A percentile compares a stretch with the other conserved stretches of the same genome.
These are phyloP conservation scores for Penicillium lividum DNA, from an alignment of 495 filamentous ascomycete genomes.

Conservation along the genomic window DNA sequence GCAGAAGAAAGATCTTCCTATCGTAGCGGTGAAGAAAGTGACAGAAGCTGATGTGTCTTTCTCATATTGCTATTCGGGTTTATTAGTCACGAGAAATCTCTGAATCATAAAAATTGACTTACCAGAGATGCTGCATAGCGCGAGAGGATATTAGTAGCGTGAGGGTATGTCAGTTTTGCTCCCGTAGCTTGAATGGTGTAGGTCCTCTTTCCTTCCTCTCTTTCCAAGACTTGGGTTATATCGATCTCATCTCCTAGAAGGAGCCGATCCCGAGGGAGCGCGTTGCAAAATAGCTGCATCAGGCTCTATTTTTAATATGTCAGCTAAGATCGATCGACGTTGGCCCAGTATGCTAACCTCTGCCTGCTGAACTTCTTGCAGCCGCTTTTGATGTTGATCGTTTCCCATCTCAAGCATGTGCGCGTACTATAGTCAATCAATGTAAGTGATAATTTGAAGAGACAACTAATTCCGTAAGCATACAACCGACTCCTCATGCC, in stretches of 20 bases:
- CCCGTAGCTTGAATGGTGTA: slow-evolving; percentile 69
- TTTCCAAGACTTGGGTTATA: slow-evolving; percentile 54
- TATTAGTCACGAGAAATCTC: neutral
- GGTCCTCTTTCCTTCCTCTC: slow-evolving; percentile 53
- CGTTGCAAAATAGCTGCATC: slow-evolving; percentile 73
- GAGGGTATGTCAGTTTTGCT: slow-evolving; percentile 78
- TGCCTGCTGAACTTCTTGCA: slow-evolving; percentile 57
- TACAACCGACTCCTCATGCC: slow-evolving; percentile 66
- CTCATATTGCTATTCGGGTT: slow-evolving; percentile 53
- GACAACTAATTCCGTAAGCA: neutral
- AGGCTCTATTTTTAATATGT: slow-evolving; percentile 29
- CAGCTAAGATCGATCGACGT: neutral
- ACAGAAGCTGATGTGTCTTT: slow-evolving; percentile 55
- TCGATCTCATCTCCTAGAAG: slow-evolving; percentile 63
- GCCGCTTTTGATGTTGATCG: slow-evolving; percentile 50
- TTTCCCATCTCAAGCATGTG: slow-evolving; percentile 80
- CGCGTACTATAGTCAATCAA: slow-evolving; percentile 55
- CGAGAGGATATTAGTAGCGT: slow-evolving; percentile 65
- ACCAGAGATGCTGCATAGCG: slow-evolving; percentile 62
- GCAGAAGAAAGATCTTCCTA: slow-evolving; percentile 67
- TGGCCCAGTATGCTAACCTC: slow-evolving; percentile 39
- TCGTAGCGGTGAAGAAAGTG: slow-evolving; percentile 60
- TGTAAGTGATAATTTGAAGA: neutral
- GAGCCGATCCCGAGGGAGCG: slow-evolving; percentile 73
- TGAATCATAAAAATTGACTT: slow-evolving; percentile 17